Conservation (phyloP, 345 rosid species). For the Populus simonii region DNA sequence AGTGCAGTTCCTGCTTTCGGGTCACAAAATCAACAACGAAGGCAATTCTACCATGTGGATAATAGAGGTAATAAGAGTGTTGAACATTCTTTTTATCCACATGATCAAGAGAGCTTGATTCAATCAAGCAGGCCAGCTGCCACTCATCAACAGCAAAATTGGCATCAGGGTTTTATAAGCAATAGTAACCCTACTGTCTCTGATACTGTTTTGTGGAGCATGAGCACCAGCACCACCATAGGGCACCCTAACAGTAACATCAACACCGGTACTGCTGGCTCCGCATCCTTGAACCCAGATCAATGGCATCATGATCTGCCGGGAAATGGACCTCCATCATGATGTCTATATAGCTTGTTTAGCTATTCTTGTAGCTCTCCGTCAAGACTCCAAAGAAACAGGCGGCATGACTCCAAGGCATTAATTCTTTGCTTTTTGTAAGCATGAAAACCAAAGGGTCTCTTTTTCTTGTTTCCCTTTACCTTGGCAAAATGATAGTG, state of each 20-base stretch:
- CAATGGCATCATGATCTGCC: conserved; percentile 32
- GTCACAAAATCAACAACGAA: conserved; percentile 24
- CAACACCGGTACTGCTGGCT: not conserved
- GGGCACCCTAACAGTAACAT: conserved; percentile 5
- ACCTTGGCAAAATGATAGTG: conserved; percentile 3
- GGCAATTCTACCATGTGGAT: conserved; percentile 24
- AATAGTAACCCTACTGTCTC: conserved; percentile 23
- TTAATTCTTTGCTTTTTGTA: conserved; percentile 13
- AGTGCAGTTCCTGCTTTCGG: conserved; percentile 21
- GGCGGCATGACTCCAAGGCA: not conserved
- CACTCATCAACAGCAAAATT: conserved; percentile 27
- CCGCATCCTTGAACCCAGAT: conserved; percentile 35
- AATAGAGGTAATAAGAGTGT: conserved; percentile 7
- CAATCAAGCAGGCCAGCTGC: conserved; percentile 14
- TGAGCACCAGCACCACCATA: conserved; percentile 17
- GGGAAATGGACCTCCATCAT: conserved; percentile 35
- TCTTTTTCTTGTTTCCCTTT: conserved; percentile 2
- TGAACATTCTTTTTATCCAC: conserved; percentile 14
- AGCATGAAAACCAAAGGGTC: not conserved
- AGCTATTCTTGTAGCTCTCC: not conserved
- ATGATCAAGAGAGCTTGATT: conserved; percentile 21
- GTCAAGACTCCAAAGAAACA: not conserved
- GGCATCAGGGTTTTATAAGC: conserved; percentile 28
- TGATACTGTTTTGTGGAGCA: conserved; percentile 36
- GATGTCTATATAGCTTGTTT: conserved; percentile 4